Conservation (phyloP, 2,329 filamentous ascomycete genomes). For the Pyrenochaeta sp. region DNA sequence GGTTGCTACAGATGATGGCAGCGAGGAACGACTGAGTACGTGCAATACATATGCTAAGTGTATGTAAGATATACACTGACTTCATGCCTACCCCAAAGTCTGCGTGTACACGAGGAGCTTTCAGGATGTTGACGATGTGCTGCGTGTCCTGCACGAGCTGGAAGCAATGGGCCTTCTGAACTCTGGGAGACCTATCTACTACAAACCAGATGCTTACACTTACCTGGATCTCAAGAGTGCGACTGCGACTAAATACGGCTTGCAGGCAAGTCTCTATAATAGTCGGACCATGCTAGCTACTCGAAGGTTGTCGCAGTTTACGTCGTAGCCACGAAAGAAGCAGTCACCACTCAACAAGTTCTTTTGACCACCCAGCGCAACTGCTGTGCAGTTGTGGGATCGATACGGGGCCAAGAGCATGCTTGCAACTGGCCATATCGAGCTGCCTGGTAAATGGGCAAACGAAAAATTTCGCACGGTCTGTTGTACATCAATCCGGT, state of each 20-base stretch:
- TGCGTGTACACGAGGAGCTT: conserved; percentile 84
- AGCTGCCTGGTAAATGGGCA: too few species aligned
- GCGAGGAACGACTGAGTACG: conserved; percentile 56
- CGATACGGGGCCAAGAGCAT: not conserved
- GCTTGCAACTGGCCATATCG: not conserved
- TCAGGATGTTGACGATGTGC: conserved; percentile 71
- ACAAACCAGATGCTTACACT: conserved; percentile 73
- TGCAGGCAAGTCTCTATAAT: conserved; percentile 55
- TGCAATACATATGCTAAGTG: not conserved
- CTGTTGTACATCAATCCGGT: not conserved
- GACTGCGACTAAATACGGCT: conserved; percentile 49
- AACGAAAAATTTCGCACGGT: not conserved
- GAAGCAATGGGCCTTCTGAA: conserved; percentile 68
- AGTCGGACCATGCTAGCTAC: conserved; percentile 49
- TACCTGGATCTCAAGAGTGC: conserved; percentile 52
- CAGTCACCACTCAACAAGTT: conserved; percentile 11
- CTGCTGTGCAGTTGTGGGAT: not conserved
- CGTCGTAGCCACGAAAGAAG: conserved; percentile 19
- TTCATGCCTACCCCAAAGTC: conserved; percentile 2
- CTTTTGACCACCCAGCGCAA: not conserved
- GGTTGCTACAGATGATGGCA: conserved; percentile 66
- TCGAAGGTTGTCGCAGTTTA: conserved; percentile 12
- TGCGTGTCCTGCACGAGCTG: conserved; percentile 70
- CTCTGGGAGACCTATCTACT: conserved; percentile 68
- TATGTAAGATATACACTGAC: not conserved